These are phyloP conservation scores for Aspergillus eucalypticola DNA, from an alignment of 2,329 filamentous ascomycete genomes.

Conservation along the genomic window DNA sequence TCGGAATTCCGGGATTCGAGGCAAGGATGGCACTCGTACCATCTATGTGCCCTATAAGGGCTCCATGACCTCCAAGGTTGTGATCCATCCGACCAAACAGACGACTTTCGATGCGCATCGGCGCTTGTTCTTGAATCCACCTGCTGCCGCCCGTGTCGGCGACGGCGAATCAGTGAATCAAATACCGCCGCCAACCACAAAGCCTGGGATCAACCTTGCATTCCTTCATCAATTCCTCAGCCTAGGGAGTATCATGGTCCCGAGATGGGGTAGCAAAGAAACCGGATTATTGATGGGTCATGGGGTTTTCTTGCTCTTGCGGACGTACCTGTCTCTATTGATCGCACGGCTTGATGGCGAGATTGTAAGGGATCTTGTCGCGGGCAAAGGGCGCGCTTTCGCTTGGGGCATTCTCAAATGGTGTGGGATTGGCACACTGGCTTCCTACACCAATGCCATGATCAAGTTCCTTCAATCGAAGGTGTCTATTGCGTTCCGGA, in stretches of 20 bases:
- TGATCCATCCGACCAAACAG: slow-evolving; percentile 84
- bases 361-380: slow-evolving; percentile 94
- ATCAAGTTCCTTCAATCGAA: slow-evolving; percentile 98
- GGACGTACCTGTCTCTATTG: slow-evolving; percentile 91
- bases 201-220: slow-evolving; percentile 89
- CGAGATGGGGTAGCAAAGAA: slow-evolving; percentile 92
- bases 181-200: slow-evolving; percentile 85
- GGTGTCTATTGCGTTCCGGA: slow-evolving; percentile 96
- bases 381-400: slow-evolving; percentile 85
- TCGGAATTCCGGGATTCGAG: slow-evolving; percentile 87
- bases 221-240: slow-evolving; percentile 97
- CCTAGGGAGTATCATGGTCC: slow-evolving; percentile 95
- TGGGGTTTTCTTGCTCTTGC: slow-evolving; percentile 81
- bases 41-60: slow-evolving; percentile 94
- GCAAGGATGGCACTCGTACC: slow-evolving; percentile 91
- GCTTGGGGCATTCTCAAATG: slow-evolving; percentile 89
- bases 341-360: slow-evolving; percentile 92
- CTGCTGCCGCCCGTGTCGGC: slow-evolving; percentile 73
- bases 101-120: slow-evolving; percentile 97
- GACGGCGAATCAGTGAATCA: slow-evolving; percentile 61
- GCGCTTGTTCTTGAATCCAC: slow-evolving; percentile 87
- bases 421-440: slow-evolving; percentile 89
- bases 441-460: slow-evolving; percentile 97
- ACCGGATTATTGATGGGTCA: slow-evolving; percentile 87
- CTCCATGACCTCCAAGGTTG: slow-evolving; percentile 74